A percentile compares a stretch with the other conserved stretches of the same genome.
These are phyloP conservation scores for Diutina rugosa DNA, from an alignment of 1,139 yeast species.

Conservation along the genomic window DNA sequence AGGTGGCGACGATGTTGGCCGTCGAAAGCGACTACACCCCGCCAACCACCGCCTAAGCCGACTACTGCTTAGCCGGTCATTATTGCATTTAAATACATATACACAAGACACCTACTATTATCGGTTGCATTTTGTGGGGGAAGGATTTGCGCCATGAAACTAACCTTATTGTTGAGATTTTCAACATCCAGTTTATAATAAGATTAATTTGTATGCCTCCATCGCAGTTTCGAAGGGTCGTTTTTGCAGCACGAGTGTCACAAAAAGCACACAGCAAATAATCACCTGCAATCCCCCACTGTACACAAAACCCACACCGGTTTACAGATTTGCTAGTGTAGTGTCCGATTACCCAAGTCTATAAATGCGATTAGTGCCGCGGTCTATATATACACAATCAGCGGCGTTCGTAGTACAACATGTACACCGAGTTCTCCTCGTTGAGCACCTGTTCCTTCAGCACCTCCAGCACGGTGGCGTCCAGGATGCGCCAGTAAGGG, in stretches of 20 bases:
- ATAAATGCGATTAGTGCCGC: background rate
- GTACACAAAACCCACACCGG: too few relatives aligned
- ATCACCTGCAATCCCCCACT: too few relatives aligned
- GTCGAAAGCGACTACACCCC: constrained; percentile 19
- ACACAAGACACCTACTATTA: background rate
- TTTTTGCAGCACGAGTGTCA: too few relatives aligned
- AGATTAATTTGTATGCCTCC: too few relatives aligned
- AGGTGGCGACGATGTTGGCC: constrained; percentile 55
- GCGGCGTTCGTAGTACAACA: constrained; percentile 1
- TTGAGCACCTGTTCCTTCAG: background rate
- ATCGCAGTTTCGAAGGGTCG: too few relatives aligned
- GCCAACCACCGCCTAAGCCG: background rate
- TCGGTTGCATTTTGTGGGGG: too few relatives aligned
- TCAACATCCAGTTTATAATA: too few relatives aligned
- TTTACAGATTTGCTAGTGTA: too few relatives aligned
- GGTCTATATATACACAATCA: background rate
- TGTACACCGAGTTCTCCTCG: background rate
- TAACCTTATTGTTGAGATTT: too few relatives aligned
- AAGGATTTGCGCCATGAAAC: too few relatives aligned
- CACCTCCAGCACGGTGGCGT: background rate
- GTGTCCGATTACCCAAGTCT: background rate
- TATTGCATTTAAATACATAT: background rate
- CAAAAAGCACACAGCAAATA: too few relatives aligned
- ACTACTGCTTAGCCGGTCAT: too few relatives aligned
- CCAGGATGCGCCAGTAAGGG: constrained; percentile 1